These are phyloP conservation scores for Lentinula sp. DNA, from an alignment of 768 basidiomycete species.

Conservation along the genomic window DNA sequence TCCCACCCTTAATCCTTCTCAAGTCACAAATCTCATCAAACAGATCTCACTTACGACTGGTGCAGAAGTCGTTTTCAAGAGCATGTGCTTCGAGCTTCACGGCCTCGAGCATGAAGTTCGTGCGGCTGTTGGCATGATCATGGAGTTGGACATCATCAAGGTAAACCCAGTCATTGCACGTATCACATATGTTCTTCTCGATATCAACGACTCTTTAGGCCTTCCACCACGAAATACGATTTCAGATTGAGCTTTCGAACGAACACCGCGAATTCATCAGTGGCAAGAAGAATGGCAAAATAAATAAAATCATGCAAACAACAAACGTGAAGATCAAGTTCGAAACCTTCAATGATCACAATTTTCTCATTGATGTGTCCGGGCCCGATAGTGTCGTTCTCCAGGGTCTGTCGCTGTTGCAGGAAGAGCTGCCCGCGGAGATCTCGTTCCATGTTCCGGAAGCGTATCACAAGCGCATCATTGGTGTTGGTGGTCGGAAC, in stretches of 20 bases:
- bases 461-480: slow-evolving; percentile 97
- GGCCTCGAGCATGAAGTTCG: slow-evolving; percentile 91
- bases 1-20: slow-evolving; percentile 70
- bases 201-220: slow-evolving; percentile 36
- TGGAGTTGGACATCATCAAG: slow-evolving; percentile 91
- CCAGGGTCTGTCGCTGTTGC: slow-evolving; percentile 81
- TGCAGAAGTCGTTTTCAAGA: slow-evolving; percentile 94
- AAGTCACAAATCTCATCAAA: slow-evolving; percentile 80
- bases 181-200: background rate
- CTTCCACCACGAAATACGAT: slow-evolving; percentile 96
- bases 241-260: slow-evolving; percentile 96
- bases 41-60: slow-evolving; percentile 83
- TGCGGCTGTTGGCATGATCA: slow-evolving; percentile 74
- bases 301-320: slow-evolving; percentile 99
- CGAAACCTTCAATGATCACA: slow-evolving; percentile 95
- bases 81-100: slow-evolving; percentile 96
- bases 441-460: slow-evolving; percentile 99
- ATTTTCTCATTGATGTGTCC: slow-evolving; percentile 89
- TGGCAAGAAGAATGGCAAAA: slow-evolving; percentile 99
- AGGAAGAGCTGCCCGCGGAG: slow-evolving; percentile 97
- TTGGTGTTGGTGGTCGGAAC: slow-evolving; percentile 95
- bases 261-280: slow-evolving; percentile 98
- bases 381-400: slow-evolving; percentile 81
- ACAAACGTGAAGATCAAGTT: slow-evolving; percentile 98
- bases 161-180: slow-evolving; percentile 27